Evolutionary conservation across 2,329 filamentous ascomycete species (phyloP), one percentile per base, ranked within the genome.

Genomic region (Hypoxylon sp.): DNA sequence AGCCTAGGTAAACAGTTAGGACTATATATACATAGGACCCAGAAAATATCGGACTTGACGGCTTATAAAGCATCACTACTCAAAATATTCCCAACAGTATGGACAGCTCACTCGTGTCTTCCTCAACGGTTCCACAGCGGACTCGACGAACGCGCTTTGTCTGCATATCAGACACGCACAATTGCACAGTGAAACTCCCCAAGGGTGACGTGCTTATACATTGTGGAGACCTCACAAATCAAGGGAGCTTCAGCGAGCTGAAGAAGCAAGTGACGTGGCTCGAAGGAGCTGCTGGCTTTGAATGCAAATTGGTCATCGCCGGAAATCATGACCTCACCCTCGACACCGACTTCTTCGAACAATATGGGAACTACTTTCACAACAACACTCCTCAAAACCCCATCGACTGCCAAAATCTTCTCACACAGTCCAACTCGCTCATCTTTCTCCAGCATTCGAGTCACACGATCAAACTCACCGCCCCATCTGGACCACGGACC

Each of bases 91-190:
- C 14, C 37, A 22, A 13, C 50, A 57, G 13, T 44, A 71, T 67
- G 69, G 42, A 53, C 14, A 48, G 46, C n/a, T 57, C 63, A 31
- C 19, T 19, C 5, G 48, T 48, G 35, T 55, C 39, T 39, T 17
- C 51, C 22, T 61, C 59, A 17, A 44, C 33, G n/a, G 33, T 39
- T 31, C 65, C 60, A 26, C 68, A 37, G 42, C 69, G 63, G 5
- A 78, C 78, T 9, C 79, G 84, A 58, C 81, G 85, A 69, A 90
- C 91, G 5, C 86, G 91, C 67, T 86, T 94, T 63, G 90, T 94
- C 58, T 93, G 91, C 80, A 85, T 94, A 62, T 92, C 92, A 3
- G 92, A 94, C 79, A 94, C 91, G 1, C 91, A 94, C 79, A 92
- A 92, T 76, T 85, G 83, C 71, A 84, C 84, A 2, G 83, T 87